These are phyloP conservation scores for Dioszegia crocea DNA, from an alignment of 768 basidiomycete genomes.

Conservation along the genomic window DNA sequence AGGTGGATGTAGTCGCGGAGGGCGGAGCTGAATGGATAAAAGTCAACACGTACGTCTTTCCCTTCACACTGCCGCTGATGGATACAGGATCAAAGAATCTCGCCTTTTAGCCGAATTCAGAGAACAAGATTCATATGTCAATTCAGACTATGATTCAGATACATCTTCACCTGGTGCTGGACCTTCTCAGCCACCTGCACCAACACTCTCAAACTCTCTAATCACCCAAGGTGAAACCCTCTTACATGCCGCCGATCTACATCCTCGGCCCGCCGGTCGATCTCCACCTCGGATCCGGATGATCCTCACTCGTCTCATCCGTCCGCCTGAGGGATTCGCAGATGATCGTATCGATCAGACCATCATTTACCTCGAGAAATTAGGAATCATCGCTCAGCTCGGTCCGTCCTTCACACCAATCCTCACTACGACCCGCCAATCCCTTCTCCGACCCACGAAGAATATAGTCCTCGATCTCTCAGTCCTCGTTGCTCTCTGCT, in stretches of 20 bases:
- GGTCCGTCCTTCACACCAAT: constrained; percentile 51
- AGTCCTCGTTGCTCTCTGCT: constrained; percentile 74
- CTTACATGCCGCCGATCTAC: constrained; percentile 60
- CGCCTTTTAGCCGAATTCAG: constrained; percentile 74
- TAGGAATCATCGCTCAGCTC: constrained; percentile 66
- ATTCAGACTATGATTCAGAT: constrained; percentile 57
- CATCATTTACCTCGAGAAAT: constrained; percentile 56
- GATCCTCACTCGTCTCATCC: constrained; percentile 70
- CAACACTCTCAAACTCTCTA: constrained; percentile 66
- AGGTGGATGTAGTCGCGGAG: constrained; percentile 76
- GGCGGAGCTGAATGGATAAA: constrained; percentile 74
- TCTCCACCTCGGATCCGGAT: constrained; percentile 51
- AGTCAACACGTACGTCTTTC: constrained; percentile 74
- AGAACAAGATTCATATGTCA: constrained; percentile 75
- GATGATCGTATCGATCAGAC: constrained; percentile 61
- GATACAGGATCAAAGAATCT: constrained; percentile 65
- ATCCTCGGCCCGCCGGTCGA: constrained; percentile 53
- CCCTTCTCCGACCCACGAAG: constrained; percentile 51
- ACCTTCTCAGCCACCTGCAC: constrained; percentile 15
- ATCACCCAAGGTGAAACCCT: constrained; percentile 67
- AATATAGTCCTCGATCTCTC: constrained; percentile 78
- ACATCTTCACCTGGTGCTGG: constrained; percentile 3
- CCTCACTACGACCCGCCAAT: constrained; percentile 5
- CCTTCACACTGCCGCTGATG: background rate
- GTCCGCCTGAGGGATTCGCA: constrained; percentile 55